Evolutionary conservation across 495 filamentous ascomycete genomes (phyloP).

Genomic region (Neurospora cerealis): DNA sequence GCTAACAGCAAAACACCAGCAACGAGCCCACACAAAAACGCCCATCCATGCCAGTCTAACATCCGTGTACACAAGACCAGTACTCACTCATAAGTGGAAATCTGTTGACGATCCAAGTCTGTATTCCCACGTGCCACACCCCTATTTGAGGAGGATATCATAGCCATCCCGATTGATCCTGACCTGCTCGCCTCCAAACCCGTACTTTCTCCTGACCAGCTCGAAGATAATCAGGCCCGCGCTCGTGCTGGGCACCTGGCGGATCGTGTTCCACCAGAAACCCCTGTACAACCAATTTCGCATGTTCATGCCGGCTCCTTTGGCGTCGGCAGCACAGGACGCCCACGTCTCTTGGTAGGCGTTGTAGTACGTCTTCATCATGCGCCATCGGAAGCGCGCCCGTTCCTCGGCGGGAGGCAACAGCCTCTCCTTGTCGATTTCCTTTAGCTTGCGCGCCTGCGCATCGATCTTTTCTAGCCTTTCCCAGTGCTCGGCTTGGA

Average conservation of each 20-base stretch:
- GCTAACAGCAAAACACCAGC: not conserved
- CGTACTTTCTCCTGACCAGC: conserved; percentile 71
- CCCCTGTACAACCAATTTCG: conserved; percentile 64
- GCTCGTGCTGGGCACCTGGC: conserved; percentile 80
- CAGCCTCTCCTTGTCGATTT: conserved; percentile 14
- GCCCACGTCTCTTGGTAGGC: conserved; percentile 70
- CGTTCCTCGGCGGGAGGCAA: conserved; percentile 15
- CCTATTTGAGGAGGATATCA: conserved; percentile 54
- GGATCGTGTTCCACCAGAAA: conserved; percentile 63
- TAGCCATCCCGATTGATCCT: conserved; percentile 52
- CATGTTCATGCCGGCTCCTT: conserved; percentile 50
- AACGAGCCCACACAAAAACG: not conserved
- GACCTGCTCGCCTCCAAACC: conserved; percentile 53
- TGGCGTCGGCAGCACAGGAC: conserved; percentile 55
- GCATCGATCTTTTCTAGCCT: conserved; percentile 67
- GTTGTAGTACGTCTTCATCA: conserved; percentile 57
- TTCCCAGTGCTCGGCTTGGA: conserved; percentile 72
- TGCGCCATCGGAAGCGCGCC: conserved; percentile 24
- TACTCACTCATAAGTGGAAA: not conserved
- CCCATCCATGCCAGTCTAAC: not conserved
- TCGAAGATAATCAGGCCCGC: conserved; percentile 88
- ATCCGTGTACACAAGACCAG: not conserved
- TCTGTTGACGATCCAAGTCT: not conserved
- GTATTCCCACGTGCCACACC: not conserved
- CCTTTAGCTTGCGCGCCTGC: conserved; percentile 39